Evolutionary conservation across 768 basidiomycete genomes (phyloP).

Genomic region (Cystofilobasidium ferigula): DNA sequence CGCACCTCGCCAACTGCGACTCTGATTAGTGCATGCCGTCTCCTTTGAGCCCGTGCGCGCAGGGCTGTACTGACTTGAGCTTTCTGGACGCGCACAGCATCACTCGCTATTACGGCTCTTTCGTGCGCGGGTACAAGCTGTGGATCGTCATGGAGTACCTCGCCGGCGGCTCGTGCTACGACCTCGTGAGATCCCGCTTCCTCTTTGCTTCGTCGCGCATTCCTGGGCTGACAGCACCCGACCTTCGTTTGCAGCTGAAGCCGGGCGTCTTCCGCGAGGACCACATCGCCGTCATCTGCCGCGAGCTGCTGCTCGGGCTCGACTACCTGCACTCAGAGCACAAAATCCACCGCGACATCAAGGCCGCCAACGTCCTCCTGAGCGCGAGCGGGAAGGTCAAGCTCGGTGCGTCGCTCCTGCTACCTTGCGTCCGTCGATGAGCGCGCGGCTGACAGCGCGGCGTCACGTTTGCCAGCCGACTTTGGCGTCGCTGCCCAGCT

Average conservation of each 20-base stretch:
- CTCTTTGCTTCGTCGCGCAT: background rate
- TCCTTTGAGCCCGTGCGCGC: no score
- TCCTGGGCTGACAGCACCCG: background rate
- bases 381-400: constrained; percentile 88
- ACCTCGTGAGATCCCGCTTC: constrained; percentile 46
- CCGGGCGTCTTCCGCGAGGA: constrained; percentile 79
- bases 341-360: constrained; percentile 98
- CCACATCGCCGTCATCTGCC: constrained; percentile 88
- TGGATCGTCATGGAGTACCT: constrained; percentile 99
- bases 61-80: no score
- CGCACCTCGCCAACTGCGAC: constrained; percentile 87
- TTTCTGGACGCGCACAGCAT: constrained; percentile 40
- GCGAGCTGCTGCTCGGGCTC: constrained; percentile 81
- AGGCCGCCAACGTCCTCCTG: constrained; percentile 89
- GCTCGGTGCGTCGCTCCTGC: constrained; percentile 42
- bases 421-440: no score
- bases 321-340: constrained; percentile 93
- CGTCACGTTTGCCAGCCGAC: constrained; percentile 50
- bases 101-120: constrained; percentile 91
- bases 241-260: constrained; percentile 48
- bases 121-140: constrained; percentile 89
- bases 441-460: background rate
- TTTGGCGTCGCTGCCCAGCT: constrained; percentile 98
- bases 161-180: constrained; percentile 94
- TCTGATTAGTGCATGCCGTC: constrained; percentile 54